Evolutionary conservation across 2,329 filamentous ascomycete genomes (phyloP).

Genomic region (Penicillium sp.): DNA sequence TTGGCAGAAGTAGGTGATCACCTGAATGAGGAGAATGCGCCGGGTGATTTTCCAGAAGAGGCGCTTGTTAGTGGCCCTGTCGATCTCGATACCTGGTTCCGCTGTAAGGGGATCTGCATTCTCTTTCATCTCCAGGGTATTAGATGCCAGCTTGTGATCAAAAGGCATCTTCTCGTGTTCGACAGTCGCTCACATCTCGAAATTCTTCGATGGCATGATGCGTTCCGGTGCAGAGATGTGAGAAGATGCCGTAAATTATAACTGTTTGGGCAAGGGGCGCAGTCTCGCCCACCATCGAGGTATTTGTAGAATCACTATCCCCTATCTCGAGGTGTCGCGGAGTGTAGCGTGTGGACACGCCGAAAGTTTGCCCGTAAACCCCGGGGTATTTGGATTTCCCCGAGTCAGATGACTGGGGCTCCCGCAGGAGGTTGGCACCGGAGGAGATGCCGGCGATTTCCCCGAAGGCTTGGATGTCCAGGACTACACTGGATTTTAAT

Average conservation of each 20-base stretch:
- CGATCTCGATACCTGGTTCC: conserved; percentile 12
- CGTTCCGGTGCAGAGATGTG: neutral
- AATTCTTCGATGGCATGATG: neutral
- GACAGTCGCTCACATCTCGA: neutral
- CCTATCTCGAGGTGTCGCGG: neutral
- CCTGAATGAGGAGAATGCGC: conserved; percentile 21
- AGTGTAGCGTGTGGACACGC: neutral
- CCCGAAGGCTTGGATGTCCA: neutral
- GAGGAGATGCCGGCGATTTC: neutral
- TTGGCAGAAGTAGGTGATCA: conserved; percentile 30
- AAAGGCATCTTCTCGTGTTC: neutral
- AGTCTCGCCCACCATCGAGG: neutral
- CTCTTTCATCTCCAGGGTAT: neutral
- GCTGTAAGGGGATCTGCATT: neutral
- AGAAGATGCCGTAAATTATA: neutral
- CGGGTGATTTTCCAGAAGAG: conserved; percentile 26
- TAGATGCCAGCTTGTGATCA: neutral
- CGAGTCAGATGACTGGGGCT: neutral
- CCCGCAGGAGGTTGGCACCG: conserved; percentile 2
- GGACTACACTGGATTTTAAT: neutral
- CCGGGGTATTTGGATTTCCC: neutral
- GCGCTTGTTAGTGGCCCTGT: conserved; percentile 22
- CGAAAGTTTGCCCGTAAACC: conserved; percentile 1
- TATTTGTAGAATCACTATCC: neutral
- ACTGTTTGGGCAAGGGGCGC: neutral